Evolutionary conservation across 176 grass and related monocot species (phyloP).

Genomic region (barley (Hordeum vulgare)): DNA sequence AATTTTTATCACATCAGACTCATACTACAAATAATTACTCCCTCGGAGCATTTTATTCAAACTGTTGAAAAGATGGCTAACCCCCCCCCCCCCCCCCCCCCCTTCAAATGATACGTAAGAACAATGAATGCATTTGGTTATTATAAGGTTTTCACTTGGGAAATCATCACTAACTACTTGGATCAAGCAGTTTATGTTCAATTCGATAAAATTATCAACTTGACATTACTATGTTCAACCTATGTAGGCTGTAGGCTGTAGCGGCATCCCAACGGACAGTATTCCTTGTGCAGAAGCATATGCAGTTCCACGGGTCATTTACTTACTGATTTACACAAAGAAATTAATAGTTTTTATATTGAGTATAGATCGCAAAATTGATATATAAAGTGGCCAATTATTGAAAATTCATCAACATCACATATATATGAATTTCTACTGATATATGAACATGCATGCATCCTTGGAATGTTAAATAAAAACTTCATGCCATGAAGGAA

Average conservation of each 20-base stretch:
- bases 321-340: background rate
- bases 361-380: conserved; percentile 3
- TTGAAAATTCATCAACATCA: background rate
- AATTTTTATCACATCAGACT: background rate
- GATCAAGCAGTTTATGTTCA: background rate
- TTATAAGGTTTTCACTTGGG: background rate
- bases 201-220: conserved; percentile 1
- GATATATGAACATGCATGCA: background rate
- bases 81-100: too few relatives aligned
- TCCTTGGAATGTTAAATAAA: background rate
- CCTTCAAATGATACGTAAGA: background rate
- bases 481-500: background rate
- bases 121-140: background rate
- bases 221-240: background rate
- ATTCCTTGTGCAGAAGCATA: too few relatives aligned
- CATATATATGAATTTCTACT: background rate
- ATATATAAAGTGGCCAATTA: background rate
- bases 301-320: background rate
- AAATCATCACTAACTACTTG: background rate
- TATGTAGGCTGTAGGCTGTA: background rate
- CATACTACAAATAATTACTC: background rate
- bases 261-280: background rate
- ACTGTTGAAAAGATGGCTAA: too few relatives aligned
- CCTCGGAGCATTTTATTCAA: background rate
- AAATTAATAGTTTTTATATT: conserved; percentile 5